These are phyloP conservation scores for Pyrenula aspistea DNA, from an alignment of 495 filamentous ascomycete species.

Conservation along the genomic window DNA sequence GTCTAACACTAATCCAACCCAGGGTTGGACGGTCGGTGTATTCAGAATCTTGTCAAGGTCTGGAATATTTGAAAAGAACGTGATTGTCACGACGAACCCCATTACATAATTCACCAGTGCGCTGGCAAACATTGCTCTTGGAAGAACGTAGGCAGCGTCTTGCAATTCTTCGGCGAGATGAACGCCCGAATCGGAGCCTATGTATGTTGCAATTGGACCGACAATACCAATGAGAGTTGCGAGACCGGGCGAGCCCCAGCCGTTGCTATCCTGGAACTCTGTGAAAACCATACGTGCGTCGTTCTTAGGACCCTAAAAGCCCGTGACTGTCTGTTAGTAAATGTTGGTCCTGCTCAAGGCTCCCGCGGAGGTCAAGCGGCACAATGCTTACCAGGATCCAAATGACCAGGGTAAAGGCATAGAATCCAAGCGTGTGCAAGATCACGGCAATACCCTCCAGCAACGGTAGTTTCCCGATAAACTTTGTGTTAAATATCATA, in stretches of 20 bases:
- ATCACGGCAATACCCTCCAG: conserved; percentile 25
- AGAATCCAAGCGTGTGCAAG: conserved; percentile 28
- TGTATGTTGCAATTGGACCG: conserved; percentile 11
- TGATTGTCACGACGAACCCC: conserved; percentile 22
- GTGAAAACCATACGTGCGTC: conserved; percentile 27
- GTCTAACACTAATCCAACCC: conserved; percentile 19
- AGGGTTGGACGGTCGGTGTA: conserved; percentile 15
- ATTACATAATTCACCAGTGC: conserved; percentile 19
- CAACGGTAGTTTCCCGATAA: conserved; percentile 21
- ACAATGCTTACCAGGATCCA: conserved; percentile 25
- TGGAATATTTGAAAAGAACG: conserved; percentile 18
- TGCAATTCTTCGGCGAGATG: conserved; percentile 32
- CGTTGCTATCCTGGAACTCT: conserved; percentile 21
- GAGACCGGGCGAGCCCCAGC: conserved; percentile 26
- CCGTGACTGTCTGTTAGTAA: too few species aligned
- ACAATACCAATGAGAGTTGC: conserved; percentile 25
- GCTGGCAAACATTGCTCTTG: conserved; percentile 18
- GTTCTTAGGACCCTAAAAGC: too few species aligned
- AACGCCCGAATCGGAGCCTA: conserved; percentile 26
- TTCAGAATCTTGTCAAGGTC: conserved; percentile 12
- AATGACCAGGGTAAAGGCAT: conserved; percentile 34
- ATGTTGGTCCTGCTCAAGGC: too few species aligned
- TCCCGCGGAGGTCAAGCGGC: conserved; percentile 12
- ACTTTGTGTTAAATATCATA: conserved; percentile 25
- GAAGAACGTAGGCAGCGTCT: conserved; percentile 20